Evolutionary conservation across 2,329 filamentous ascomycete genomes (phyloP), one percentile per base, ranked within the genome.

Genomic region (Aspergillus floridensis): DNA sequence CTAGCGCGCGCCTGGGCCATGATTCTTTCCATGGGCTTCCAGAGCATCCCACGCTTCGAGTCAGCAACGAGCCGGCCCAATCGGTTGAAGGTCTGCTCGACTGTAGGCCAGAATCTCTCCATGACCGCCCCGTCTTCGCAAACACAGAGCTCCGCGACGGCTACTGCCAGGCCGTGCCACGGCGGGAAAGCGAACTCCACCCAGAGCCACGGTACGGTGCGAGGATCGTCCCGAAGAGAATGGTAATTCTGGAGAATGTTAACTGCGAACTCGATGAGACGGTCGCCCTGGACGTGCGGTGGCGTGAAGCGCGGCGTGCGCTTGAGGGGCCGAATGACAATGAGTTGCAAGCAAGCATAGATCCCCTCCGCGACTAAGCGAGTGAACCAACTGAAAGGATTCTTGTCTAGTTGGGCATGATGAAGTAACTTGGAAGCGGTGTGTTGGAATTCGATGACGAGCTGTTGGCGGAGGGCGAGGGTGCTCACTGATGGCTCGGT

Each of bases 141-240:
- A 35, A 68, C 68, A 31, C 69, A 74, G 11, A 74, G 63, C 47
- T 74, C 70, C 12, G 71, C 68, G 21, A 73, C 59, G 19, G 70
- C 71, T 11, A 74, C 70, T 4, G 70, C 70, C 4, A 74, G 63
- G 2, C 63, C 68, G 46, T 74, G 72, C 72, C 72, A 74, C 0
- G 71, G 72, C 22, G 70, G 67, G 63, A 70, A 74, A 22, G 72
- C 52, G 4, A 61, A 63, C 2, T 63, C 64, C 26, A 68, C 66
- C 71, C 71, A 74, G n/a, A 53, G 59, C 69, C 69, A 74, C 4
- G 62, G 53, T 7, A 51, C 22, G 16, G 60, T 60, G 4, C 62
- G 62, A 7, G 66, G 68, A 47, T 74, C 65, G 22, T 38, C 58
- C 44, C 63, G 62, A n/a, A 63, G 52, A 31, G 66, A 59, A 7